These are phyloP conservation scores for Pachysolen tannophilus DNA, from an alignment of 805 yeast genomes.

Conservation along the genomic window DNA sequence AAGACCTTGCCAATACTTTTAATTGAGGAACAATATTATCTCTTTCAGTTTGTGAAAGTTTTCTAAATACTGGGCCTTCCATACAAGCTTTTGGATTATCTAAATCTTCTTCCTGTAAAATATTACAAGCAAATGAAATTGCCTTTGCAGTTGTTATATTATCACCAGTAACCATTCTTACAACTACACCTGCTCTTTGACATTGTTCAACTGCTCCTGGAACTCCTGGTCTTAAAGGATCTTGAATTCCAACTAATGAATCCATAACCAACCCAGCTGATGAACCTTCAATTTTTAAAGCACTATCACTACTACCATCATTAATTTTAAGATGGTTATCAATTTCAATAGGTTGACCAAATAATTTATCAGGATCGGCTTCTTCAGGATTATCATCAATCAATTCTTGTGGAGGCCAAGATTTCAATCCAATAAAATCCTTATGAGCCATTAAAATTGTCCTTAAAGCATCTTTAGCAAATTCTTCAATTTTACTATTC, in stretches of 20 bases:
- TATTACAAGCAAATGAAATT: slow-evolving; percentile 81
- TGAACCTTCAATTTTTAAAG: slow-evolving; percentile 16
- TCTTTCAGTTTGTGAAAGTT: slow-evolving; percentile 50
- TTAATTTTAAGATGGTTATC: slow-evolving; percentile 11
- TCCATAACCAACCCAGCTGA: slow-evolving; percentile 44
- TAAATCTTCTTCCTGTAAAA: slow-evolving; percentile 42
- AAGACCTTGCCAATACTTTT: slow-evolving; percentile 84
- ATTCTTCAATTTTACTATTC: slow-evolving; percentile 27
- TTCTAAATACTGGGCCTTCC: slow-evolving; percentile 91
- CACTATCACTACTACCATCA: slow-evolving; percentile 15
- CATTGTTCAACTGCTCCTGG: slow-evolving; percentile 83
- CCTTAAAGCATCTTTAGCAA: slow-evolving; percentile 76
- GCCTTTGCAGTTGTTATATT: slow-evolving; percentile 87
- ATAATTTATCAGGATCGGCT: slow-evolving; percentile 35
- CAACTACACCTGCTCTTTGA: slow-evolving; percentile 85
- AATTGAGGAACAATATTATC: slow-evolving; percentile 58
- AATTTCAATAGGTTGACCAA: slow-evolving; percentile 24
- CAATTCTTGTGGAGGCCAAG: slow-evolving; percentile 65
- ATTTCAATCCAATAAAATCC: slow-evolving; percentile 40
- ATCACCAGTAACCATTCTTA: slow-evolving; percentile 98
- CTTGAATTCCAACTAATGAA: slow-evolving; percentile 86
- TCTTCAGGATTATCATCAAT: slow-evolving; percentile 25
- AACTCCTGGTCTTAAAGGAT: slow-evolving; percentile 88
- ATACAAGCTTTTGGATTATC: slow-evolving; percentile 55
- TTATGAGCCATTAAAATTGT: slow-evolving; percentile 84